These are phyloP conservation scores for Phialophora chinensis DNA, from an alignment of 2,329 filamentous ascomycete genomes.

Conservation along the genomic window DNA sequence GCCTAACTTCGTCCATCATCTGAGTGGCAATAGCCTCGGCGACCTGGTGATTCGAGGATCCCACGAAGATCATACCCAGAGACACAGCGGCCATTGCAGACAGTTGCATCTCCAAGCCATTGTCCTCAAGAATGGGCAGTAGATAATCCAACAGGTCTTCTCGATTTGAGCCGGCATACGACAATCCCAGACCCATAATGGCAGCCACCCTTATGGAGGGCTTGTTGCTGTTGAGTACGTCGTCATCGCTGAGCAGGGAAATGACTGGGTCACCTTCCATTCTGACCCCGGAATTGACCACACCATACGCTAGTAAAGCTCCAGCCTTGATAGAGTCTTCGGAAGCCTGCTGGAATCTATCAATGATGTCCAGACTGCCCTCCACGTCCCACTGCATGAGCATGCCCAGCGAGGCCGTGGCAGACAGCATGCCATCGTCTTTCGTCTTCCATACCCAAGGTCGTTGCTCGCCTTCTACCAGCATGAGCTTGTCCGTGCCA, in stretches of 20 bases:
- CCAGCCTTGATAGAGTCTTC: slow-evolving; percentile 89
- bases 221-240: slow-evolving; percentile 79
- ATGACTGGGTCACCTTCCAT: slow-evolving; percentile 89
- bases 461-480: slow-evolving; percentile 84
- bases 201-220: slow-evolving; percentile 78
- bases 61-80: slow-evolving; percentile 88
- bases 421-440: slow-evolving; percentile 96
- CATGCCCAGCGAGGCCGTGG: slow-evolving; percentile 89
- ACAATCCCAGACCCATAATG: slow-evolving; percentile 94
- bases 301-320: slow-evolving; percentile 89
- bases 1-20: slow-evolving; percentile 89
- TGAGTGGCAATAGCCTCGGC: slow-evolving; percentile 91
- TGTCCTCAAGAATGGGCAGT: slow-evolving; percentile 84
- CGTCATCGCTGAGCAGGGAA: slow-evolving; percentile 79
- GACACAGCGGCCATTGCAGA: slow-evolving; percentile 95
- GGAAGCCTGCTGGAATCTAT: slow-evolving; percentile 85
- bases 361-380: slow-evolving; percentile 87
- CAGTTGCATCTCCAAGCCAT: slow-evolving; percentile 86
- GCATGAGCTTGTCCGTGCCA: slow-evolving; percentile 96
- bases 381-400: slow-evolving; percentile 94
- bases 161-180: slow-evolving; percentile 93
- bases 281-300: slow-evolving; percentile 90
- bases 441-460: slow-evolving; percentile 99
- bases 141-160: slow-evolving; percentile 84
- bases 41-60: slow-evolving; percentile 87